Evolutionary conservation across 2,329 filamentous ascomycete genomes (phyloP), one percentile per base, ranked within the genome.

Genomic region (Gaeumannomyces tritici): DNA sequence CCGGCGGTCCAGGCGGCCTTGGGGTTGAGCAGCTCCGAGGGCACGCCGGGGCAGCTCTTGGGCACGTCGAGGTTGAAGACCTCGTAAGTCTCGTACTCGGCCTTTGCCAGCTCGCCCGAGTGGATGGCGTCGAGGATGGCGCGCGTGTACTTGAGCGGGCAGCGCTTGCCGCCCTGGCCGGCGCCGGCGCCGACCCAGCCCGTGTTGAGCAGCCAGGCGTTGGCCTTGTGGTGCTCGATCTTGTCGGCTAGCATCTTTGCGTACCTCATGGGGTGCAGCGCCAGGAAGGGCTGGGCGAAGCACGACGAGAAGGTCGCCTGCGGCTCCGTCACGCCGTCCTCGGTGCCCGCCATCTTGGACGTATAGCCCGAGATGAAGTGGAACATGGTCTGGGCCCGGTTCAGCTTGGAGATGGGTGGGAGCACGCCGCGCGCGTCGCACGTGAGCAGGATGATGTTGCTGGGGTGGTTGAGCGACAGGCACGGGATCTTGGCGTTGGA

Each of bases 291-390:
- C 81, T 99, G 95, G 63, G 95, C 95, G 79, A 99, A 99, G 87
- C 95, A 99, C 61, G 93, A 96, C 29, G 93, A 98, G 87, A 99
- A 99, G 72, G 95, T 99, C 28, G 95, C 95, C 80, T 98, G 91
- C 67, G 95, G 95, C 80, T 99, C 95, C 12, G 90, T 96, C 67
- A 99, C 87, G 73, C 95, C 95, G 68, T 97, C 91, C 81, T 99
- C 95, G 42, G 95, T 99, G 73, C 95, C 95, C 67, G 95, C 95
- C 95, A 99, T 99, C 88, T 99, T 99, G 74, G 93, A 98, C 67
- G 95, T 99, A 85, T 99, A 99, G 70, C 95, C 95, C 24, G 91
- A 96, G 79, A 99, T 99, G 87, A 99, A 99, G 85, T 99, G 95
- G 89, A 98, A 99, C 93, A 99, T 98, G 77, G 92, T 96, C 82